Percentiles rank a stretch among this genome's conserved stretches.
Evolutionary conservation across 352 stramenopile genomes (phyloP).

Genomic region (Phytophthora tubulina): DNA sequence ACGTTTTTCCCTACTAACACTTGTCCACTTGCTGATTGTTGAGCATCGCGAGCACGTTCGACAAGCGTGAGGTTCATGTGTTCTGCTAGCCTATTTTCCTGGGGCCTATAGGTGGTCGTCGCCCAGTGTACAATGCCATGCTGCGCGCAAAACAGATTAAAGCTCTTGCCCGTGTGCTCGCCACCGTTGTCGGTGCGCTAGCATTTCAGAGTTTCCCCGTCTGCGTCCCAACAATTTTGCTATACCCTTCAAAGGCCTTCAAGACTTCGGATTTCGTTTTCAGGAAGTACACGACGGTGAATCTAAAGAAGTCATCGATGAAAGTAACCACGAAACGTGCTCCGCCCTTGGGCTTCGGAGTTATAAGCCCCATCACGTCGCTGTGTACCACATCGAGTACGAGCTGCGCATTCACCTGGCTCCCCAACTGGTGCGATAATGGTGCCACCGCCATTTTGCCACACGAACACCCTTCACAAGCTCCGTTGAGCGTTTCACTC

Average conservation of each 20-base stretch:
- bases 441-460: slow-evolving; percentile 20
- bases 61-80: slow-evolving; percentile 25
- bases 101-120: slow-evolving; percentile 9
- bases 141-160: slow-evolving; percentile 15
- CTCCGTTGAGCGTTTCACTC: background rate
- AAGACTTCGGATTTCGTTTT: slow-evolving; percentile 16
- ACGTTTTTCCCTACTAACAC: slow-evolving; percentile 8
- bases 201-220: slow-evolving; percentile 8
- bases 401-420: slow-evolving; percentile 20
- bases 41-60: slow-evolving; percentile 12
- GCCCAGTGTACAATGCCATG: slow-evolving; percentile 28
- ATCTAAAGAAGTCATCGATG: slow-evolving; percentile 36
- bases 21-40: slow-evolving; percentile 21
- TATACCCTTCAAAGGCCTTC: background rate
- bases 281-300: slow-evolving; percentile 14
- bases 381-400: slow-evolving; percentile 23
- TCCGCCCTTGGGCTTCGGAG: slow-evolving; percentile 13
- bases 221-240: slow-evolving; percentile 8
- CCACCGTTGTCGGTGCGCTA: slow-evolving; percentile 34
- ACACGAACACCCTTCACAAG: slow-evolving; percentile 31
- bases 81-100: slow-evolving; percentile 27
- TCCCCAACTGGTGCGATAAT: slow-evolving; percentile 17
- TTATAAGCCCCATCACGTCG: slow-evolving; percentile 30
- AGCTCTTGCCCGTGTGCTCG: slow-evolving; percentile 25
- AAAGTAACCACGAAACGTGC: slow-evolving; percentile 30